Evolutionary conservation across 2,329 filamentous ascomycete genomes (phyloP), one percentile per base, ranked within the genome.

Genomic region (Epichloe uncinata): DNA sequence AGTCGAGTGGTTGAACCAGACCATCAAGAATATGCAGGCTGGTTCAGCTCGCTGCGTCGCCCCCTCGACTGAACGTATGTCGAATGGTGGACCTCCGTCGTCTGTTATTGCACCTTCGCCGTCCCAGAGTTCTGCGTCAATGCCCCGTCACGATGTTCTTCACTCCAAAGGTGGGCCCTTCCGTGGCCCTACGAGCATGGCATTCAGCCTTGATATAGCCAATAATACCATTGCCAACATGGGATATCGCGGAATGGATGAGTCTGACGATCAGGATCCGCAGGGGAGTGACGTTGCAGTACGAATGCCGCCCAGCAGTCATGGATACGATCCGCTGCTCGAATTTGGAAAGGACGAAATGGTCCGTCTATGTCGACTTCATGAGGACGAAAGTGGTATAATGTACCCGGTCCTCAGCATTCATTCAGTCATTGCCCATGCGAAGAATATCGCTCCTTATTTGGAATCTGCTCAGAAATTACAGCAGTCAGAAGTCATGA

Each of bases 361-460:
- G 59, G 65, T 91, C 18, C 79, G 87, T 1, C 69, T 96, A 13
- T 87, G 87, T 56, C 75, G 79, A 13, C 72, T 94, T 0, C 91
- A 93, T 61, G 86, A 95, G 56, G 89, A 96, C 58, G 90, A 96
- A 63, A 83, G 94, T 59, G 87, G 87, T 42, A 78, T 91, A 59
- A 94, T 95, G 87, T 95, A 95, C 63, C 91, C 91, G 0, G 78
- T 95, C 4, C 66, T 95, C 44, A 78, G 87, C 56, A 84, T 95
- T 36, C 78, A 85, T 41, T 74, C 75, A 41, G 71, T 94, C 38
- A 81, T 86, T 37, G 71, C 73, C 5, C 85, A 95, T 62, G 82
- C 83, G 6, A 81, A 78, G 54, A 74, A 75, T 52, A 69, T 95
- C 1, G 83, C 82, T 50, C 73, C 78, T 0, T 93, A 87, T 63